Evolutionary conservation across 176 grass and related monocot genomes (phyloP).

Genomic region (Lolium multiflorum): DNA sequence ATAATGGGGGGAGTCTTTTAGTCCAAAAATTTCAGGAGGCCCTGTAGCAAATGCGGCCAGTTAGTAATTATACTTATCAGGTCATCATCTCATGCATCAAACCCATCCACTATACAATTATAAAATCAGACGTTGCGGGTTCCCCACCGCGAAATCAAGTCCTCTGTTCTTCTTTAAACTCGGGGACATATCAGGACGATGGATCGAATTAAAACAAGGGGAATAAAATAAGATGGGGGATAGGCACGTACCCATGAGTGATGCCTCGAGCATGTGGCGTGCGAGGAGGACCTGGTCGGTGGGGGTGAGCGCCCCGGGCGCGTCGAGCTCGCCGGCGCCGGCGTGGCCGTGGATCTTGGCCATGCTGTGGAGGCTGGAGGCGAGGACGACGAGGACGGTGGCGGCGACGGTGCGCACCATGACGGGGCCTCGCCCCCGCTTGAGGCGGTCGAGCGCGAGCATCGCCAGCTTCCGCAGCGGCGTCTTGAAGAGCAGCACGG

Average conservation of each 20-base stretch:
- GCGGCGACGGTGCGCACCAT: constrained; percentile 83
- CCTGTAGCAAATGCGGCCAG: not conserved
- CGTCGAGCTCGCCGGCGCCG: constrained; percentile 51
- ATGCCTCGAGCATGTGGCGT: constrained; percentile 84
- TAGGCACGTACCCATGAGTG: constrained; percentile 68
- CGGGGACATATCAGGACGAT: not conserved
- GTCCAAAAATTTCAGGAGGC: not conserved
- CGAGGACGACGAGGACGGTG: constrained; percentile 70
- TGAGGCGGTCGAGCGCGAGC: constrained; percentile 67
- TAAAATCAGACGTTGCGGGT: not conserved
- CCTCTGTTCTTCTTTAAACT: not conserved
- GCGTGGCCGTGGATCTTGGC: constrained; percentile 66
- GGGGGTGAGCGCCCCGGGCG: constrained; percentile 49
- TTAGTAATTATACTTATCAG: not conserved
- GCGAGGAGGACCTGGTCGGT: constrained; percentile 89
- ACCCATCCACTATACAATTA: not conserved
- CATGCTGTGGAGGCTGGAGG: constrained; percentile 82
- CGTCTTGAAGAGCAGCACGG: constrained; percentile 75
- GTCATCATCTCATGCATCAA: not conserved
- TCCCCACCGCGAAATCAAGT: not conserved
- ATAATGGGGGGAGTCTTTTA: not conserved
- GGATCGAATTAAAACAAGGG: not conserved
- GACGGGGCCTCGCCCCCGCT: constrained; percentile 72
- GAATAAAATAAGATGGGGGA: not conserved
- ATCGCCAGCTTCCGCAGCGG: constrained; percentile 64